Evolutionary conservation across 768 basidiomycete genomes (phyloP), one percentile per base, ranked within the genome.

Genomic region (Lentinula boryana): DNA sequence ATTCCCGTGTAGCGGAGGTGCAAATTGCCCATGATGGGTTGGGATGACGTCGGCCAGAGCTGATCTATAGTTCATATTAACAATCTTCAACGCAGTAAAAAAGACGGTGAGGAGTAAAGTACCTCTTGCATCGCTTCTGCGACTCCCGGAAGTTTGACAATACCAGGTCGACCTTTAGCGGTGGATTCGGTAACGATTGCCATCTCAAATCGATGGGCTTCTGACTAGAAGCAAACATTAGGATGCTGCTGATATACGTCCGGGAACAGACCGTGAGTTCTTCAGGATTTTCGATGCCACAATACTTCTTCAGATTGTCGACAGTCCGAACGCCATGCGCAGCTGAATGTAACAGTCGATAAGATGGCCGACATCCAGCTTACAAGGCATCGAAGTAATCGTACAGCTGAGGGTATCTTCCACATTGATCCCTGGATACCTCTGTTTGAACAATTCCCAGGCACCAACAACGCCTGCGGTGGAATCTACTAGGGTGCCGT

Each of bases 1-100:
- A 96, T 18, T 66, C 70, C 51, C 79, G 80, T 16, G 93, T 95
- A 0, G 94, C 93, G 69, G 88, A 86, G 35, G 94, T 95, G 72
- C 91, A 92, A 66, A 97, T 88, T 0, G 91, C 87, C 92, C 93
- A 97, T 31, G 78, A 78, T 18, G 89, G 87, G 16, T 83, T 82
- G 7, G 87, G 83, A 5, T 74, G 68, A 60, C 68, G 66, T 43
- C 74, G 68, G 35, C 67, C 65, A 41, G 73, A 64, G 13, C 67
- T 74, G 38, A 84, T 71, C 80, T 81, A 61, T 60, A 44, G 7
- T 15, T 13, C 2, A 27, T 3, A 4, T 51, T 21, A 50, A 53
- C 53, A 27, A 38, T 5, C 18, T 32, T 12, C 16, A 51, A n/a
- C 7, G 32, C 55, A 8, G 12, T n/a, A 18, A 23, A 48, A 31